Conservation (phyloP, 768 basidiomycete genomes). For the Hericium coralloides region DNA sequence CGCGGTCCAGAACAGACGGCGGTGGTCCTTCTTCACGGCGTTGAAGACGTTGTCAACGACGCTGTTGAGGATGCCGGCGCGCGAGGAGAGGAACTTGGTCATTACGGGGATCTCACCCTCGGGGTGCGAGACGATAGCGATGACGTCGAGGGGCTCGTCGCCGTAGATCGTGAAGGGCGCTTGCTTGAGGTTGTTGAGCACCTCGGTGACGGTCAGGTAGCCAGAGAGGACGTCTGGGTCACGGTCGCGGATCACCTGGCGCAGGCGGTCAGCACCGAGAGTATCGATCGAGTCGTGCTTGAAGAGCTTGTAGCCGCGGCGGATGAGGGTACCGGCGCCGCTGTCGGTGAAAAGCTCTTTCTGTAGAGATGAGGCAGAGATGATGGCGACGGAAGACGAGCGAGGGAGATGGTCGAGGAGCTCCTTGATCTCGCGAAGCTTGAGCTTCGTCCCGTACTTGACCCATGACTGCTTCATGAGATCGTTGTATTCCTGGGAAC, state of each 20-base stretch:
- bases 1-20: constrained; percentile 95
- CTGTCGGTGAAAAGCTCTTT: constrained; percentile 98
- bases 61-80: constrained; percentile 84
- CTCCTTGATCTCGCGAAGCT: constrained; percentile 98
- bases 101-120: constrained; percentile 83
- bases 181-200: constrained; percentile 72
- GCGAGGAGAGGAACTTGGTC: constrained; percentile 85
- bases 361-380: constrained; percentile 85
- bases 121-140: constrained; percentile 92
- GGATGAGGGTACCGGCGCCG: constrained; percentile 96
- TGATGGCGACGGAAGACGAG: constrained; percentile 96
- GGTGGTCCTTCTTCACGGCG: constrained; percentile 92
- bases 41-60: constrained; percentile 97
- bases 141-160: constrained; percentile 94
- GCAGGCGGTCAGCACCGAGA: constrained; percentile 89
- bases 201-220: constrained; percentile 76
- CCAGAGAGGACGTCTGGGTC: constrained; percentile 87
- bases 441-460: constrained; percentile 97
- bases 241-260: constrained; percentile 90
- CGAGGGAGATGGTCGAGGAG: constrained; percentile 96
- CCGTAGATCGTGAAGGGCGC: constrained; percentile 92
- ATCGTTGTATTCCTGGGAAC: constrained; percentile 76
- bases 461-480: constrained; percentile 99
- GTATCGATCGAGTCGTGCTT: constrained; percentile 74
- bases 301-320: constrained; percentile 96